These are phyloP conservation scores for Phoma sp. DNA, from an alignment of 2,329 filamentous ascomycete genomes.

Conservation along the genomic window DNA sequence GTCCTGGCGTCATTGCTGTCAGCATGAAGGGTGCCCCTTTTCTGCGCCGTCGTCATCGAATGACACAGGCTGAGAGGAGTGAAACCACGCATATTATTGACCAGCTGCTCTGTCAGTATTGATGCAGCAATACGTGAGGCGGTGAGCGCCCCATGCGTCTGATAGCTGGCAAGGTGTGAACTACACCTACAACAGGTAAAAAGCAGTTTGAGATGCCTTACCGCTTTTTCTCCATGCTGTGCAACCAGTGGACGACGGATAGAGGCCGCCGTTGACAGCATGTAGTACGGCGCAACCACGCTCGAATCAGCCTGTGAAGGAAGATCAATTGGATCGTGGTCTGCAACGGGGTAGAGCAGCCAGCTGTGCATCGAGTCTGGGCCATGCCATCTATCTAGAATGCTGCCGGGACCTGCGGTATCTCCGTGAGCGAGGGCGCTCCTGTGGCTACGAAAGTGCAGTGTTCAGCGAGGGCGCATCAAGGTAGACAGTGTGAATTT, in stretches of 20 bases:
- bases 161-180: slow-evolving; percentile 27
- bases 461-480: not conserved
- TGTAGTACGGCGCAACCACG: slow-evolving; percentile 27
- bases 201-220: slow-evolving; percentile 33
- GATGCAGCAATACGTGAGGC: slow-evolving; percentile 25
- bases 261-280: slow-evolving; percentile 25
- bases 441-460: not conserved
- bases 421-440: too few species aligned
- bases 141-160: slow-evolving; percentile 35
- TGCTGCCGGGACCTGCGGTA: too few species aligned
- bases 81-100: slow-evolving; percentile 17
- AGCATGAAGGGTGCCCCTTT: slow-evolving; percentile 31
- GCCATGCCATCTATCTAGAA: not conserved
- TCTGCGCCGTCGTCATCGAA: slow-evolving; percentile 34
- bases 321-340: slow-evolving; percentile 35
- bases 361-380: slow-evolving; percentile 11
- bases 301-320: slow-evolving; percentile 19
- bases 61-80: slow-evolving; percentile 24
- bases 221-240: slow-evolving; percentile 42
- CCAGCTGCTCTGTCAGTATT: slow-evolving; percentile 24
- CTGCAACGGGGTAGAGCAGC: slow-evolving; percentile 35
- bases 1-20: slow-evolving; percentile 30
- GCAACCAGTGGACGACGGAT: slow-evolving; percentile 23
- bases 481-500: not conserved
- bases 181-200: slow-evolving; percentile 39